Conservation (phyloP, 225 moss, liverwort and hornwort genomes). For the Anthoceros angustus region DNA sequence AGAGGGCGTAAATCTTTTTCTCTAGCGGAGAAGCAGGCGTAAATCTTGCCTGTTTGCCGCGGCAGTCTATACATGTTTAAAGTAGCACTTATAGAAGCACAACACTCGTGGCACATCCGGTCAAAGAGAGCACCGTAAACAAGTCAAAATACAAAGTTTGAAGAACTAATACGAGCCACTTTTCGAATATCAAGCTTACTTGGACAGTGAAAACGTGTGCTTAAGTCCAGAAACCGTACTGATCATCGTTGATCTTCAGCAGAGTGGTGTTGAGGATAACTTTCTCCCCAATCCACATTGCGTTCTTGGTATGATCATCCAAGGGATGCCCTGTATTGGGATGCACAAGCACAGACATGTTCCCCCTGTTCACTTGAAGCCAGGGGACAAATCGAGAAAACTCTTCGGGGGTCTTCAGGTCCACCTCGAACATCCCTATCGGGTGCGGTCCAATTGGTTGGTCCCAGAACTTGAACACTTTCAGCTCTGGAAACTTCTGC, state of each 20-base stretch:
- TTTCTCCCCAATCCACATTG: conserved; percentile 27
- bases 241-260: background rate
- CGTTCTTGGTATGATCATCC: conserved; percentile 13
- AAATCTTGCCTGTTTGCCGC: too few relatives aligned
- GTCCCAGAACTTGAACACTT: conserved; percentile 24
- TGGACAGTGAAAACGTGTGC: background rate
- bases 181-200: too few relatives aligned
- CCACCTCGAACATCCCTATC: conserved; percentile 27
- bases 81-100: too few relatives aligned
- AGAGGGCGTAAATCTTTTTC: too few relatives aligned
- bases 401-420: conserved; percentile 18
- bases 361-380: conserved; percentile 19
- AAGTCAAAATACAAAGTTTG: too few relatives aligned
- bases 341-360: conserved; percentile 22
- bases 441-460: conserved; percentile 26
- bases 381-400: conserved; percentile 25
- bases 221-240: conserved; percentile 4
- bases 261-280: conserved; percentile 8
- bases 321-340: conserved; percentile 20
- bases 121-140: too few relatives aligned
- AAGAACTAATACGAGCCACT: too few relatives aligned
- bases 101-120: too few relatives aligned
- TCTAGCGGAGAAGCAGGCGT: too few relatives aligned
- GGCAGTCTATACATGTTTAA: too few relatives aligned
- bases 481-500: conserved; percentile 19